Evolutionary conservation across 2,329 filamentous ascomycete genomes (phyloP).

Genomic region (Trichothecium sympodiale): DNA sequence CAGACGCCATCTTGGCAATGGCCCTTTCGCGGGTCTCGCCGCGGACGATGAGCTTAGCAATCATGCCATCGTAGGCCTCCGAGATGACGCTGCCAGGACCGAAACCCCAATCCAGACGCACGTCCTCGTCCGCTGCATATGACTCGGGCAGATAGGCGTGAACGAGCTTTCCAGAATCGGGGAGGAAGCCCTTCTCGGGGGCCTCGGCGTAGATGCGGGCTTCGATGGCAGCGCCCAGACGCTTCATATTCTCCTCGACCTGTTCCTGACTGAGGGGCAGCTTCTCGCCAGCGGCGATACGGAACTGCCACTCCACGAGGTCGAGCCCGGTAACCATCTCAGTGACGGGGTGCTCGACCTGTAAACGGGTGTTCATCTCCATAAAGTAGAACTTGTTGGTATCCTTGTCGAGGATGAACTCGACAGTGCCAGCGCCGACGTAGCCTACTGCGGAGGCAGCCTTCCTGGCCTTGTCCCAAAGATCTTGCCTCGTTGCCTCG

Average conservation of each 20-base stretch:
- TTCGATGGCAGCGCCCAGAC: slow-evolving; percentile 81
- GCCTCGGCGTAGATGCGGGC: slow-evolving; percentile 95
- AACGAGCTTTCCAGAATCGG: slow-evolving; percentile 79
- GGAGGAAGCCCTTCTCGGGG: slow-evolving; percentile 82
- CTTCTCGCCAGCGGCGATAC: slow-evolving; percentile 50
- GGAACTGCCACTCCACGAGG: slow-evolving; percentile 93
- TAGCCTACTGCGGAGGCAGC: slow-evolving; percentile 70
- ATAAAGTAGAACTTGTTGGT: slow-evolving; percentile 73
- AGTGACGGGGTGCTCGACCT: slow-evolving; percentile 93
- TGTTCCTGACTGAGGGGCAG: slow-evolving; percentile 45
- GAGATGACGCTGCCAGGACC: slow-evolving; percentile 85
- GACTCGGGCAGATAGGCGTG: slow-evolving; percentile 66
- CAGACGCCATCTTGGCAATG: slow-evolving; percentile 69
- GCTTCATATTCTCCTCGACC: slow-evolving; percentile 65
- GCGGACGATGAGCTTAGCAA: slow-evolving; percentile 90
- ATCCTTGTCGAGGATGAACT: slow-evolving; percentile 81
- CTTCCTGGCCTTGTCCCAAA: slow-evolving; percentile 56
- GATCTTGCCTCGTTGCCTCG: slow-evolving; percentile 43
- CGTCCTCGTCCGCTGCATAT: slow-evolving; percentile 50
- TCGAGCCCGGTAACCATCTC: slow-evolving; percentile 58
- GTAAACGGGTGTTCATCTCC: slow-evolving; percentile 78
- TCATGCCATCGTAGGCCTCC: slow-evolving; percentile 96
- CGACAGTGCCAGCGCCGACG: slow-evolving; percentile 79
- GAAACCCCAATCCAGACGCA: slow-evolving; percentile 91
- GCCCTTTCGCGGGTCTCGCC: slow-evolving; percentile 69